Evolutionary conservation across 164 flowering plant genomes (phyloP).

Genomic region (Liquidambar formosana): DNA sequence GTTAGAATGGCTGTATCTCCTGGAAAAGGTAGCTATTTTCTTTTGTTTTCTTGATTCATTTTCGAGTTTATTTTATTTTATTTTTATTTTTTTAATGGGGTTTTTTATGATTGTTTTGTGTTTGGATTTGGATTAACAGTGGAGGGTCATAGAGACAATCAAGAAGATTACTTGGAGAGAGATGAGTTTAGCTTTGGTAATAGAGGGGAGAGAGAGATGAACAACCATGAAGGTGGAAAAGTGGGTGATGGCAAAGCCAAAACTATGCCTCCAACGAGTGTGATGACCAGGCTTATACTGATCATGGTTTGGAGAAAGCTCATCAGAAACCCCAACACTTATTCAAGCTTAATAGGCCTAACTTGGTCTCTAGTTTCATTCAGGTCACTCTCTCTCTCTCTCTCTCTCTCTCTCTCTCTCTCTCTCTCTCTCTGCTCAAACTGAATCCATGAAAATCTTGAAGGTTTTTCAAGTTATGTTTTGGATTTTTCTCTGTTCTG

Average conservation of each 20-base stretch:
- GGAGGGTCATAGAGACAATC: conserved; percentile 42
- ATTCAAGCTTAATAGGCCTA: conserved; percentile 89
- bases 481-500: too few relatives aligned
- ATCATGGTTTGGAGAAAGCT: conserved; percentile 98
- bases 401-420: neutral
- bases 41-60: neutral
- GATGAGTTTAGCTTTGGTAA: conserved; percentile 81
- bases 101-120: neutral
- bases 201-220: conserved; percentile 43
- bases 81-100: neutral
- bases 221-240: conserved; percentile 32
- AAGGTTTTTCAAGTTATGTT: too few relatives aligned
- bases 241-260: conserved; percentile 41
- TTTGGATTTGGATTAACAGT: conserved; percentile 16
- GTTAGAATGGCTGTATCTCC: conserved; percentile 71
- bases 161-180: conserved; percentile 61
- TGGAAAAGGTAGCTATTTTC: conserved; percentile 44
- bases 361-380: conserved; percentile 85
- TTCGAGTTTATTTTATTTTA: neutral
- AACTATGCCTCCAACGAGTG: conserved; percentile 88
- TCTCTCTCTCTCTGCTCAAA: neutral
- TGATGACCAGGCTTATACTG: conserved; percentile 86
- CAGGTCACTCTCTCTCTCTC: conserved; percentile 38
- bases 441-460: neutral
- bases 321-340: conserved; percentile 91